Evolutionary conservation across 202 grass and related monocot genomes (phyloP).

Genomic region (Carex arenaria): DNA sequence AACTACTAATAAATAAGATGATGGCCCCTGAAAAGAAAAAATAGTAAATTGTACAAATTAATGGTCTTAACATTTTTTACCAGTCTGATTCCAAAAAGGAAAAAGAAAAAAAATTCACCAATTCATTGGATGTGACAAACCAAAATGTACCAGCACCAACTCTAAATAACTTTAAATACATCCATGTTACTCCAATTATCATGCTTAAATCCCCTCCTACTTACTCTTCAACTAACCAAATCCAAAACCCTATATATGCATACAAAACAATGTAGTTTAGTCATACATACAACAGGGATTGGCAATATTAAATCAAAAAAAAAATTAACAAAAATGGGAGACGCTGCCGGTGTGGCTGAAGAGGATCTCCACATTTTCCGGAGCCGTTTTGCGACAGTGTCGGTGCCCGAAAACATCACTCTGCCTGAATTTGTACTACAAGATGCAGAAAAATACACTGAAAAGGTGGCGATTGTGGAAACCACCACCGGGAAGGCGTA

Average conservation of each 20-base stretch:
- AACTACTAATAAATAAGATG: too few relatives aligned
- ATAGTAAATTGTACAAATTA: too few relatives aligned
- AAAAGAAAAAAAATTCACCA: background rate
- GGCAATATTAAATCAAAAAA: background rate
- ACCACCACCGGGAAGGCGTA: constrained; percentile 40
- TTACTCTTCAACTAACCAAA: constrained; percentile 12
- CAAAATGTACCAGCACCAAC: background rate
- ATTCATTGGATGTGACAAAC: constrained; percentile 12
- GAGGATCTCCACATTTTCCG: constrained; percentile 65
- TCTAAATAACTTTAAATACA: background rate
- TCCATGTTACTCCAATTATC: background rate
- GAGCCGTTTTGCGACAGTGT: constrained; percentile 51
- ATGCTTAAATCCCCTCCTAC: constrained; percentile 15
- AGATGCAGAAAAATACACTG: constrained; percentile 42
- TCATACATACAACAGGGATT: background rate
- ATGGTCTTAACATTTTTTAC: too few relatives aligned
- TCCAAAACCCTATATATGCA: background rate
- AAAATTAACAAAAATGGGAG: constrained; percentile 35
- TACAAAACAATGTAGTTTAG: constrained; percentile 10
- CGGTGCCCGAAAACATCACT: constrained; percentile 56
- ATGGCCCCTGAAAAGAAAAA: too few relatives aligned
- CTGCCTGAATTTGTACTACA: constrained; percentile 75
- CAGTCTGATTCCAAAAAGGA: too few relatives aligned
- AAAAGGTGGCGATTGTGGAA: constrained; percentile 72
- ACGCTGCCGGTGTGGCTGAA: constrained; percentile 20